Evolutionary conservation across 495 filamentous ascomycete species (phyloP).

Genomic region (Lepraria neglecta): DNA sequence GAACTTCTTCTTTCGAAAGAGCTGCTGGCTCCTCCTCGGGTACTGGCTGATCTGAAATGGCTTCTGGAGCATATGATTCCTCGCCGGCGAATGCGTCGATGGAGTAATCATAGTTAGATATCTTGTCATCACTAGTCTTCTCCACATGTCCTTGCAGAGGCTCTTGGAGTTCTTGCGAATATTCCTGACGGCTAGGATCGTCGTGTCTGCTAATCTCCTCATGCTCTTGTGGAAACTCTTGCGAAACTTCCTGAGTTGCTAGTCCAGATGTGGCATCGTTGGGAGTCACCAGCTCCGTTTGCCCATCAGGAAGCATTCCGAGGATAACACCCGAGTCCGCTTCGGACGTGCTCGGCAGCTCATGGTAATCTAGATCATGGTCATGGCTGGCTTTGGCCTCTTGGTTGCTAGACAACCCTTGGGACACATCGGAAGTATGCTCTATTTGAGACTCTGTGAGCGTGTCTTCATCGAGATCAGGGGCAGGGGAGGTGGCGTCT

Average conservation of each 20-base stretch:
- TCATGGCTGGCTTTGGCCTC: neutral
- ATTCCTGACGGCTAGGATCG: neutral
- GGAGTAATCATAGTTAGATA: neutral
- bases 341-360: neutral
- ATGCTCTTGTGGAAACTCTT: neutral
- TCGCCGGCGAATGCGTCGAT: neutral
- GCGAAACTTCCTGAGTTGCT: neutral
- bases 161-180: neutral
- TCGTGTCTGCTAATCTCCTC: neutral
- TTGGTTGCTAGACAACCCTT: neutral
- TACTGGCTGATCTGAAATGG: neutral
- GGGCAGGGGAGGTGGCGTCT: conserved; percentile 4
- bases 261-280: neutral
- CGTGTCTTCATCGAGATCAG: conserved; percentile 16
- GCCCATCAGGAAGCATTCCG: neutral
- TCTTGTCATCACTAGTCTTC: neutral
- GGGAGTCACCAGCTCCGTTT: neutral
- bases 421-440: neutral
- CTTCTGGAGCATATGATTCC: neutral
- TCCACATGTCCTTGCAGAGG: neutral
- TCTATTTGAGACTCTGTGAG: conserved; percentile 15
- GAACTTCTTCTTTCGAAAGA: neutral
- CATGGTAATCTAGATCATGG: conserved; percentile 6
- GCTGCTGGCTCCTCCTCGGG: neutral
- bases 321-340: neutral